These are phyloP conservation scores for Blastocystis hominis DNA, from an alignment of 352 stramenopile genomes.

Conservation along the genomic window DNA sequence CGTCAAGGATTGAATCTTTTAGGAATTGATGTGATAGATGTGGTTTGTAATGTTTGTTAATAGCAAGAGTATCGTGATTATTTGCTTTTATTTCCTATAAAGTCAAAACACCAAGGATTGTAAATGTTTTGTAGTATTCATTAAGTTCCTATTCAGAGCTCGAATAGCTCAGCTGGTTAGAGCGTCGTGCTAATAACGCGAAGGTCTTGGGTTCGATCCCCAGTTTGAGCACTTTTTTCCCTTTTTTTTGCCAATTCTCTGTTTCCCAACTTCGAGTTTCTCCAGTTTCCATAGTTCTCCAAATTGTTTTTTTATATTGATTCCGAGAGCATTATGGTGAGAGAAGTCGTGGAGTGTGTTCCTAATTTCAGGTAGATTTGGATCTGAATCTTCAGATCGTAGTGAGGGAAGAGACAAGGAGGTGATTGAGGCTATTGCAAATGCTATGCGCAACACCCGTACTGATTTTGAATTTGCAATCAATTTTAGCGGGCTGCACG, in stretches of 20 bases:
- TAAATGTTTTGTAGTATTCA: too few relatives aligned
- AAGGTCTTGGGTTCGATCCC: conserved; percentile 18
- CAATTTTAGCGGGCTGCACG: conserved; percentile 52
- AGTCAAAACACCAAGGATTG: too few relatives aligned
- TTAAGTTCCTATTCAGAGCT: too few relatives aligned
- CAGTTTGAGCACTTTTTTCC: conserved; percentile 43
- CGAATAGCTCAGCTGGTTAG: conserved; percentile 44
- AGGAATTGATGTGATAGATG: conserved; percentile 80
- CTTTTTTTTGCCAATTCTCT: neutral
- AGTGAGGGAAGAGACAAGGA: conserved; percentile 58
- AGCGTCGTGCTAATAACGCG: conserved; percentile 36
- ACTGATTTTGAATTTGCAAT: neutral
- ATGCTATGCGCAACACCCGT: conserved; percentile 59
- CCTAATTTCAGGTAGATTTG: conserved; percentile 60
- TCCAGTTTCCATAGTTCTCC: conserved; percentile 11
- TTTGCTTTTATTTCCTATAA: too few relatives aligned
- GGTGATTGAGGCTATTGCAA: conserved; percentile 60
- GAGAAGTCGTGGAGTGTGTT: conserved; percentile 60
- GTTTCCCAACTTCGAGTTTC: too few relatives aligned
- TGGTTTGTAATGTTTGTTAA: conserved; percentile 71
- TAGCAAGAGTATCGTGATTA: too few relatives aligned
- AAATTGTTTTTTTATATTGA: neutral
- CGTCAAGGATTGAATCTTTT: conserved; percentile 79
- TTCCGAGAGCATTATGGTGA: conserved; percentile 22
- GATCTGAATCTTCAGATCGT: neutral